Percentiles rank a stretch among this genome's conserved stretches.
phyloP scores from a whole-genome alignment of 805 yeast genomes.

The Ogataea pini region DNA sequence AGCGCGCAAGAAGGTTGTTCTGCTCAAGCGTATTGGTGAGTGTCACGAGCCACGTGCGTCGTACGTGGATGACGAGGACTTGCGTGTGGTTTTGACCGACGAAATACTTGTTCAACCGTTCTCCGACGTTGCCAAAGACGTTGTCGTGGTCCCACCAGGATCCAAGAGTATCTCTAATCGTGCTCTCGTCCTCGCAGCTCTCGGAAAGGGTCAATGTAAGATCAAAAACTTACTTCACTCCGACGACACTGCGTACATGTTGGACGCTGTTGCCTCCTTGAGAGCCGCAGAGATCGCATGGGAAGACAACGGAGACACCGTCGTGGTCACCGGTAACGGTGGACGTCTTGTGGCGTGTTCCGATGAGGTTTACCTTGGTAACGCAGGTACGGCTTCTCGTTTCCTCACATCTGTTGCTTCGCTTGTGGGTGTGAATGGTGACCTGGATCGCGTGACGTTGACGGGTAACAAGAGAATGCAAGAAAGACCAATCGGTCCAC shows the following conservation, averaged over 20 bases:
- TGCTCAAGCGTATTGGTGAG: constrained; percentile 81
- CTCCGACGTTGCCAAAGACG: constrained; percentile 37
- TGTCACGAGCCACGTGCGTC: constrained; percentile 90
- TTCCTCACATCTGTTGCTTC: constrained; percentile 91
- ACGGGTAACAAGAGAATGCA: constrained; percentile 98
- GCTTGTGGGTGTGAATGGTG: constrained; percentile 56
- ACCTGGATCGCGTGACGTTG: constrained; percentile 52
- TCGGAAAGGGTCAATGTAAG: constrained; percentile 81
- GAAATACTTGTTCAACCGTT: constrained; percentile 71
- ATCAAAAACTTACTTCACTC: constrained; percentile 88
- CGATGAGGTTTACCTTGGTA: constrained; percentile 82
- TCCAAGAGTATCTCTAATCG: constrained; percentile 96
- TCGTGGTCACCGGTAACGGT: constrained; percentile 81
- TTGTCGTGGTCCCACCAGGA: constrained; percentile 83
- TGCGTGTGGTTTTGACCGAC: constrained; percentile 80
- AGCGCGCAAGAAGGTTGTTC: constrained; percentile 79
- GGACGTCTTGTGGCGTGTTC: constrained; percentile 67
- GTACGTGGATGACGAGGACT: constrained; percentile 74
- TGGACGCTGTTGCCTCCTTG: constrained; percentile 76
- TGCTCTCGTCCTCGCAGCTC: constrained; percentile 89
- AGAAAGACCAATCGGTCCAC: constrained; percentile 94
- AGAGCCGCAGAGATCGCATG: constrained; percentile 80
- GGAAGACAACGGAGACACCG: constrained; percentile 89
- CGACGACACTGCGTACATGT: constrained; percentile 95
- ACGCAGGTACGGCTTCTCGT: constrained; percentile 97